phyloP scores from a whole-genome alignment of 768 basidiomycete species.

The Cubamyces lactineus region DNA sequence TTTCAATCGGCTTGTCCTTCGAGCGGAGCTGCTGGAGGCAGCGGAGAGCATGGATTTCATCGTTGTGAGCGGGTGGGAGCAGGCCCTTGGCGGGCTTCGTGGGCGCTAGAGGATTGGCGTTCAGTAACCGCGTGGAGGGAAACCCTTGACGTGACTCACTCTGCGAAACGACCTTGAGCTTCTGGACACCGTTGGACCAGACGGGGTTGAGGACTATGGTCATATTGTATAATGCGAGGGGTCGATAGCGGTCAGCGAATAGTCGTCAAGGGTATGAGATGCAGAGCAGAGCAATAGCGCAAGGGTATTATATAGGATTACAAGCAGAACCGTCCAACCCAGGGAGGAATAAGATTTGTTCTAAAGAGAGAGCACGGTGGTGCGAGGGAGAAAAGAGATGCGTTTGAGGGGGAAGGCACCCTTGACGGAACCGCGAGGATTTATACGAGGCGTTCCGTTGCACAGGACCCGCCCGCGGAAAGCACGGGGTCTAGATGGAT shows the following conservation, averaged over 20 bases:
- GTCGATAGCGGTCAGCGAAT: neutral
- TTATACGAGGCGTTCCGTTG: conserved; percentile 15
- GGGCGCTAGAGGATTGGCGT: conserved; percentile 26
- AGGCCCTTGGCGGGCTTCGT: conserved; percentile 46
- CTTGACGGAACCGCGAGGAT: conserved; percentile 3
- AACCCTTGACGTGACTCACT: conserved; percentile 44
- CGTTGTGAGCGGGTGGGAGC: conserved; percentile 60
- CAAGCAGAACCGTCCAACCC: neutral
- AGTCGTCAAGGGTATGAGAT: conserved; percentile 4
- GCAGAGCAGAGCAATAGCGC: conserved; percentile 11
- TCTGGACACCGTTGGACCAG: conserved; percentile 71
- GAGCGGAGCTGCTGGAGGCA: conserved; percentile 73
- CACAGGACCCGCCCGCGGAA: neutral
- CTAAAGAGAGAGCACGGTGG: conserved; percentile 8
- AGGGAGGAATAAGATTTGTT: conserved; percentile 4
- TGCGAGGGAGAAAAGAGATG: conserved; percentile 1
- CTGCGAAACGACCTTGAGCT: conserved; percentile 61
- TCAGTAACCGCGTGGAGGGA: conserved; percentile 18
- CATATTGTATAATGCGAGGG: conserved; percentile 26
- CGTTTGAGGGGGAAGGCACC: conserved; percentile 9
- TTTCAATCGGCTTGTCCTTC: conserved; percentile 75
- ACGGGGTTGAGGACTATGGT: conserved; percentile 64
- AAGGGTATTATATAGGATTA: conserved; percentile 21
- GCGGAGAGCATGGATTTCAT: conserved; percentile 55
- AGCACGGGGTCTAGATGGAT: conserved; percentile 14